Evolutionary conservation across 768 basidiomycete genomes (phyloP).

Genomic region (Fistulinella prunicolor): DNA sequence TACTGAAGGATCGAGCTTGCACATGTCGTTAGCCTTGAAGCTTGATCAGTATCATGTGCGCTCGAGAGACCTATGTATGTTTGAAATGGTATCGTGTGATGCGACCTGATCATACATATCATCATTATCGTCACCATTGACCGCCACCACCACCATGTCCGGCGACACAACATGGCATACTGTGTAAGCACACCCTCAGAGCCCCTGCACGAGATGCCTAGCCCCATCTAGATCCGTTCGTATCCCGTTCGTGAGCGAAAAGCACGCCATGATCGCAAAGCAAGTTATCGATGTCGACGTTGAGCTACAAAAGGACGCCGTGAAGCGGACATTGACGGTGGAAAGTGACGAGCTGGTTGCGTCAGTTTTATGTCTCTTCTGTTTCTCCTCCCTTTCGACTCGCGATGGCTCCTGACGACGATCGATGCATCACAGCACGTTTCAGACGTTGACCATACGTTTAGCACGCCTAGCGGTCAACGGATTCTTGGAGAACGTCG

Average conservation of each 20-base stretch:
- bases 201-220: neutral
- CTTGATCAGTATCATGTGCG: no score
- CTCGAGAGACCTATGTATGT: no score
- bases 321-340: constrained; percentile 66
- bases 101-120: no score
- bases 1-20: no score
- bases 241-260: constrained; percentile 70
- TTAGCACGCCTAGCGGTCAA: constrained; percentile 83
- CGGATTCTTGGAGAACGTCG: constrained; percentile 85
- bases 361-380: constrained; percentile 44
- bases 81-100: no score
- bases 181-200: constrained; percentile 39
- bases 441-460: constrained; percentile 76
- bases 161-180: constrained; percentile 46
- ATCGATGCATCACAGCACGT: constrained; percentile 45
- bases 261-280: constrained; percentile 80
- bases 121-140: neutral
- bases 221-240: constrained; percentile 52
- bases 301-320: constrained; percentile 79
- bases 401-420: constrained; percentile 2
- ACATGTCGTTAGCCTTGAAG: no score
- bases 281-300: constrained; percentile 83
- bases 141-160: constrained; percentile 20
- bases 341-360: constrained; percentile 69
- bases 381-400: neutral